These are phyloP conservation scores for Alternaria ethzedia DNA, from an alignment of 2,329 filamentous ascomycete species.

Conservation along the genomic window DNA sequence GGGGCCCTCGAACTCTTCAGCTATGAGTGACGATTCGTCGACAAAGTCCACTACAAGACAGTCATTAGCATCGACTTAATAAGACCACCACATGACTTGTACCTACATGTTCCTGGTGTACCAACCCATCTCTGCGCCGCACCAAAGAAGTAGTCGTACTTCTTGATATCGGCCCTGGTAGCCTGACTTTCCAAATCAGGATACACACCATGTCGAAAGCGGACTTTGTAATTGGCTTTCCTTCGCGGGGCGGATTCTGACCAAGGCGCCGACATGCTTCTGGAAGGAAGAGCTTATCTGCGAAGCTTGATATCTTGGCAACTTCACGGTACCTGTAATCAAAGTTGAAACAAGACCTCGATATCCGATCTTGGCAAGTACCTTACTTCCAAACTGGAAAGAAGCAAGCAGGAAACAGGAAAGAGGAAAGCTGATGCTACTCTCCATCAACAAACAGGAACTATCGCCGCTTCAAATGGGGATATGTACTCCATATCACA, in stretches of 20 bases:
- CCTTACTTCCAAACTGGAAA: neutral
- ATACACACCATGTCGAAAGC: constrained; percentile 29
- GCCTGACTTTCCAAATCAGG: constrained; percentile 19
- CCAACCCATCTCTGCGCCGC: constrained; percentile 21
- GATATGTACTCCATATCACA: constrained; percentile 6
- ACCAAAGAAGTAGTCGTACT: constrained; percentile 34
- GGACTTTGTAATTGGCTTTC: constrained; percentile 24
- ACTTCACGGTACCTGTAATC: neutral
- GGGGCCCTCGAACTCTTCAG: constrained; percentile 12
- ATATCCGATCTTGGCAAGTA: neutral
- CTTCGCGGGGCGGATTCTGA: constrained; percentile 7
- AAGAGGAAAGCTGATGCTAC: neutral
- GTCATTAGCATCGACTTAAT: neutral
- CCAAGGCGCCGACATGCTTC: neutral
- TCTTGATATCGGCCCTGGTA: constrained; percentile 30
- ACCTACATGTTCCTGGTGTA: constrained; percentile 21
- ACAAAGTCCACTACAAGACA: constrained; percentile 21
- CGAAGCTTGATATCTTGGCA: neutral
- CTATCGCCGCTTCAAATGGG: neutral
- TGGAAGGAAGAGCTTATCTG: neutral
- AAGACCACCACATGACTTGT: neutral
- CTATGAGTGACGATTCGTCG: constrained; percentile 21
- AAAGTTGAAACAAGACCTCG: neutral
- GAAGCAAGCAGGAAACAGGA: neutral
- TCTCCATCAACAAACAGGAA: neutral